Percentiles rank a stretch among this genome's conserved stretches.
These are phyloP conservation scores for Elsinoe necatrix DNA, from an alignment of 2,329 filamentous ascomycete species.

Conservation along the genomic window DNA sequence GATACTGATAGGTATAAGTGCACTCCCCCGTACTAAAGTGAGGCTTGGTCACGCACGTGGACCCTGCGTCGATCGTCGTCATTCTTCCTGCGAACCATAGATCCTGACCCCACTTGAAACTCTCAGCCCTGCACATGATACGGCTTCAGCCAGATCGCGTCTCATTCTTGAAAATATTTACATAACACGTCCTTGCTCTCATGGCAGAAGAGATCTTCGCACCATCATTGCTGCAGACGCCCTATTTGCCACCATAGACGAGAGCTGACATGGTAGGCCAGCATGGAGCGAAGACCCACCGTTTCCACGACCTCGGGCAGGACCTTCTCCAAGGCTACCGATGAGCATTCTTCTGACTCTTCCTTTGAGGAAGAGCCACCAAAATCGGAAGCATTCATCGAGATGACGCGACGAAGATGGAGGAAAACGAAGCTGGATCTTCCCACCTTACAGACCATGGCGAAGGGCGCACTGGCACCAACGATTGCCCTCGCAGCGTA, in stretches of 20 bases:
- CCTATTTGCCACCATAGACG: background rate
- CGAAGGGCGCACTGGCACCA: slow-evolving; percentile 30
- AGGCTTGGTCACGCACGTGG: background rate
- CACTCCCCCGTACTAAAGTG: background rate
- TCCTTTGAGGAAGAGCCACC: background rate
- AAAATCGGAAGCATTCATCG: background rate
- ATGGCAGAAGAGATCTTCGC: background rate
- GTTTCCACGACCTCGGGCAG: background rate
- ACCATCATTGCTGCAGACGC: background rate
- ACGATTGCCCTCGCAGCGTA: slow-evolving; percentile 29
- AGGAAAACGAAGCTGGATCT: slow-evolving; percentile 22
- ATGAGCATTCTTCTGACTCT: background rate
- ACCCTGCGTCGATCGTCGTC: background rate
- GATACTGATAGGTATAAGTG: background rate
- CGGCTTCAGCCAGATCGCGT: slow-evolving; percentile 5
- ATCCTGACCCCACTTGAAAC: slow-evolving; percentile 2
- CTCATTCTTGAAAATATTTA: background rate
- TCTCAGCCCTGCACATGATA: slow-evolving; percentile 4
- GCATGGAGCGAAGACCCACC: background rate
- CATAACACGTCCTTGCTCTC: background rate
- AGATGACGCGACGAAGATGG: slow-evolving; percentile 12
- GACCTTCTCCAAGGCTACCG: background rate
- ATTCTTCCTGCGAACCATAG: slow-evolving; percentile 5
- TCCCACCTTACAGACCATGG: slow-evolving; percentile 27
- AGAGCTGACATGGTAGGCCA: background rate